Conservation (phyloP, 139 green algal genomes). For the Tetradesmus obliquus region DNA sequence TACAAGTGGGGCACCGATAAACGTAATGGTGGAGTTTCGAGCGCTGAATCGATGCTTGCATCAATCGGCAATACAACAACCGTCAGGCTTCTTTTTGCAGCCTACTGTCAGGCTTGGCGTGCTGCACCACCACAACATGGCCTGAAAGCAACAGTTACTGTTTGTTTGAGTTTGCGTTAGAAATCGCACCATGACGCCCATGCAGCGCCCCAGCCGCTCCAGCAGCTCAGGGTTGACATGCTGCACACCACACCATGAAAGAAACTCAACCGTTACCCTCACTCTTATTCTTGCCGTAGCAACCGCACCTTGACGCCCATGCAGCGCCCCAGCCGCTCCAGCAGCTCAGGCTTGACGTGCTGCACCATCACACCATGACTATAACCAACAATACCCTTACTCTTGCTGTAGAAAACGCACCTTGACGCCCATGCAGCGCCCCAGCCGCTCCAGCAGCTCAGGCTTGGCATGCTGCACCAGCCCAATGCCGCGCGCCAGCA, state of each 20-base stretch:
- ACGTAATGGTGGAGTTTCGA: too few species aligned
- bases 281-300: background rate
- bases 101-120: conserved; percentile 53
- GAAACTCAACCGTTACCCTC: too few species aligned
- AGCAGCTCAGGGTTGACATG: conserved; percentile 78
- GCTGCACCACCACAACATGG: too few species aligned
- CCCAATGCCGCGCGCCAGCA: conserved; percentile 68
- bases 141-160: too few species aligned
- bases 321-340: conserved; percentile 78
- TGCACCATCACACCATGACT: conserved; percentile 53
- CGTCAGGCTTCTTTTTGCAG: too few species aligned
- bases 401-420: conserved; percentile 40
- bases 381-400: too few species aligned
- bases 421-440: conserved; percentile 67
- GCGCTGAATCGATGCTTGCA: too few species aligned
- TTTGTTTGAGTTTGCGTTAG: too few species aligned
- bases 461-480: conserved; percentile 81
- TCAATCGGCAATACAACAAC: too few species aligned
- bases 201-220: conserved; percentile 76
- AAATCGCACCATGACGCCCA: conserved; percentile 55
- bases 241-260: conserved; percentile 51
- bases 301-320: conserved; percentile 62
- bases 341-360: conserved; percentile 69
- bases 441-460: conserved; percentile 77
- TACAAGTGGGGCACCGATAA: too few species aligned